phyloP scores from a whole-genome alignment of 768 basidiomycete species.

The Pilatotrama ljubarskyi region DNA sequence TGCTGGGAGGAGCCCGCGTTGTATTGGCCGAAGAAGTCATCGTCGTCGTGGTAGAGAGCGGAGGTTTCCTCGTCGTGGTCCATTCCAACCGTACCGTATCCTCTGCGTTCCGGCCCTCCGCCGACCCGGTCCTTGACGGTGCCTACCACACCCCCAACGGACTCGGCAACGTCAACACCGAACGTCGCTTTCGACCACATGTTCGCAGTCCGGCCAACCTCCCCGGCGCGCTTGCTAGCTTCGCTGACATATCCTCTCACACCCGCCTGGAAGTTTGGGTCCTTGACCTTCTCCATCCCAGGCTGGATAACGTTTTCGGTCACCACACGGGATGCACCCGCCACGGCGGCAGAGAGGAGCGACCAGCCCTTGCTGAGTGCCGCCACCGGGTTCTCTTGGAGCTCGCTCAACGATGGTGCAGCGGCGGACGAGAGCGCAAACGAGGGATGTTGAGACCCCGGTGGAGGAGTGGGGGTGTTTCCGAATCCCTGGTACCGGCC shows the following conservation, averaged over 20 bases:
- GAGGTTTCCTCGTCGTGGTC: slow-evolving; percentile 56
- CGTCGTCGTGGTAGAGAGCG: slow-evolving; percentile 59
- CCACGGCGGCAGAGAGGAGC: slow-evolving; percentile 84
- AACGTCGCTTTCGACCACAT: slow-evolving; percentile 74
- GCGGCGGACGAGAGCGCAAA: slow-evolving; percentile 75
- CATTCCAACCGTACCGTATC: slow-evolving; percentile 47
- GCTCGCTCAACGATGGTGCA: slow-evolving; percentile 74
- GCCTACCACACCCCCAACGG: slow-evolving; percentile 68
- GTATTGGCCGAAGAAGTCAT: slow-evolving; percentile 63
- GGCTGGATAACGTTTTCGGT: slow-evolving; percentile 91
- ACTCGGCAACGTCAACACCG: slow-evolving; percentile 85
- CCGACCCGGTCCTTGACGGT: slow-evolving; percentile 59
- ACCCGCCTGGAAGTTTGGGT: slow-evolving; percentile 76
- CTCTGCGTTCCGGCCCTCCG: slow-evolving; percentile 51
- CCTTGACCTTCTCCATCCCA: slow-evolving; percentile 75
- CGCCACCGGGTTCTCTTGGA: slow-evolving; percentile 83
- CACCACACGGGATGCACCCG: slow-evolving; percentile 75
- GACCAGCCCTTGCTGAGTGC: slow-evolving; percentile 96
- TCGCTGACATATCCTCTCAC: slow-evolving; percentile 73
- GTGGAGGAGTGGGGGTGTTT: slow-evolving; percentile 67
- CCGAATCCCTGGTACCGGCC: slow-evolving; percentile 95
- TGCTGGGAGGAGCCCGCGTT: slow-evolving; percentile 24
- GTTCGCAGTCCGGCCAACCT: slow-evolving; percentile 65
- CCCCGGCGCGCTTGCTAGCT: slow-evolving; percentile 63
- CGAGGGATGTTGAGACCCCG: slow-evolving; percentile 59